A percentile compares a stretch with the other conserved stretches of the same genome.
Conservation (phyloP, 441 rosid species). For the Erysimum pusillum region DNA sequence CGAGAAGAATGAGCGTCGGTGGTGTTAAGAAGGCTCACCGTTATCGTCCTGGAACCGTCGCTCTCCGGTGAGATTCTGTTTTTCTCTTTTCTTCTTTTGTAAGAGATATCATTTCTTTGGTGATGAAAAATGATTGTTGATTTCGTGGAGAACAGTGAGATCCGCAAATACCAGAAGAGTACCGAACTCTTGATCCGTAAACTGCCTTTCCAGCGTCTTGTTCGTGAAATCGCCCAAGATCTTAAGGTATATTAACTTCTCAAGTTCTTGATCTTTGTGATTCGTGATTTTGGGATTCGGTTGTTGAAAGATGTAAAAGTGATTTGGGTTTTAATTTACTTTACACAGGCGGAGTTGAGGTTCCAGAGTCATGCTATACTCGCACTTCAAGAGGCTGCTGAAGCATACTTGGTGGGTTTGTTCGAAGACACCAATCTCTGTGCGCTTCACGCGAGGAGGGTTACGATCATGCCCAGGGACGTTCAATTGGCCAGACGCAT, state of each 20-base stretch:
- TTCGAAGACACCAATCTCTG: constrained; percentile 56
- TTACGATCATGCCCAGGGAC: constrained; percentile 54
- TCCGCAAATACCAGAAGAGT: constrained; percentile 6
- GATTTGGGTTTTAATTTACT: too few relatives aligned
- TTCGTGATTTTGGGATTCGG: too few relatives aligned
- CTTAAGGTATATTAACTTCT: neutral
- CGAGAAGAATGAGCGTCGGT: too few relatives aligned
- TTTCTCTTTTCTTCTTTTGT: neutral
- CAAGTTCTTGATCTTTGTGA: neutral
- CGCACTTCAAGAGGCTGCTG: constrained; percentile 12
- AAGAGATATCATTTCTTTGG: too few relatives aligned
- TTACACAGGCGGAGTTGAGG: neutral
- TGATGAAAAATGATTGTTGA: neutral
- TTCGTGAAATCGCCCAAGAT: constrained; percentile 9
- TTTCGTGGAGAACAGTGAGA: neutral
- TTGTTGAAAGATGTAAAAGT: neutral
- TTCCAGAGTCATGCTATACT: neutral
- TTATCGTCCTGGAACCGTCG: constrained; percentile 17
- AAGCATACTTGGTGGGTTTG: constrained; percentile 35
- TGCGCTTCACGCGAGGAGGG: constrained; percentile 55
- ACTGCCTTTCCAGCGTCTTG: constrained; percentile 15
- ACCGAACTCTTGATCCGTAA: constrained; percentile 7
- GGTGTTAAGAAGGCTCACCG: constrained; percentile 6
- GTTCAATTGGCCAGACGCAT: constrained; percentile 39
- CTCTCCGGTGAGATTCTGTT: constrained; percentile 14